Percentiles rank a stretch among this genome's conserved stretches.
Conservation (phyloP, 768 basidiomycete species). For the Phanerodontia chrysosporium region DNA sequence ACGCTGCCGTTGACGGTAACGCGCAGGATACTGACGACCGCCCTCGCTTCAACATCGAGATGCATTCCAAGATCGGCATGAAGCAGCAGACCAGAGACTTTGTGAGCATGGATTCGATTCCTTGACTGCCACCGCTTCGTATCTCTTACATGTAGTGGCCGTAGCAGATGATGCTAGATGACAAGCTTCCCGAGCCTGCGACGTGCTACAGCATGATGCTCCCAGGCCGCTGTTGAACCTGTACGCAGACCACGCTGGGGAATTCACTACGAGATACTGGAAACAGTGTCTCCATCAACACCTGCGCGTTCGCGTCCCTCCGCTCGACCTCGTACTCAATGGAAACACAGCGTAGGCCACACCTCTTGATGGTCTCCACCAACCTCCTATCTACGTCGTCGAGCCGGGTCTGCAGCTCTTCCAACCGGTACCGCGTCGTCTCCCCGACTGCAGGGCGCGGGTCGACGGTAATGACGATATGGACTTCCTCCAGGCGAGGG, state of each 20-base stretch:
- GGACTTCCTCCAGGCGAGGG: neutral
- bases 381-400: neutral
- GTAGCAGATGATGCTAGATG: too few species aligned
- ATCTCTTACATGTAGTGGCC: too few species aligned
- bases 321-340: neutral
- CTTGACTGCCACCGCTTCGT: too few species aligned
- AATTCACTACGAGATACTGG: too few species aligned
- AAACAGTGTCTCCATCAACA: neutral
- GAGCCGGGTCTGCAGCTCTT: neutral
- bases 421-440: neutral
- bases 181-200: too few species aligned
- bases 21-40: conserved; percentile 11
- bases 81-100: too few species aligned
- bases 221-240: too few species aligned
- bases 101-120: too few species aligned
- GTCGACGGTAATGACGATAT: neutral
- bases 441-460: neutral
- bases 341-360: neutral
- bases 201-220: too few species aligned
- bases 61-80: conserved; percentile 20
- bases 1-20: conserved; percentile 23
- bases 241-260: too few species aligned
- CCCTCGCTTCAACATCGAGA: conserved; percentile 19
- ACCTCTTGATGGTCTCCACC: neutral
- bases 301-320: neutral